These are phyloP conservation scores for Stachybotrys chlorohalonatus DNA, from an alignment of 2,329 filamentous ascomycete genomes.

Conservation along the genomic window DNA sequence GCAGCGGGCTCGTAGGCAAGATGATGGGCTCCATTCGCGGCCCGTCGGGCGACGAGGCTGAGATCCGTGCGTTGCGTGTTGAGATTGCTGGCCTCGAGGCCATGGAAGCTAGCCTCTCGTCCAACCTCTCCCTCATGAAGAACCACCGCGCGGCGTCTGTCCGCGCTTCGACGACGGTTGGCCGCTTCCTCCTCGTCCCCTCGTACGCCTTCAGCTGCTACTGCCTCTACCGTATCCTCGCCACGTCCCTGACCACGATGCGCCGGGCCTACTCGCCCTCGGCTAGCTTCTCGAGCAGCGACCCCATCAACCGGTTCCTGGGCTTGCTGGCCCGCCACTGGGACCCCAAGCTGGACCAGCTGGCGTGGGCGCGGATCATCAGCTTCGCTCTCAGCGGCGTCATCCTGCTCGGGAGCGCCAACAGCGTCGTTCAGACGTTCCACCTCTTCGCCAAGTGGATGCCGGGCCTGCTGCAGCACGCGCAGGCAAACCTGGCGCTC, in stretches of 20 bases:
- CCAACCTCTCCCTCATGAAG: conserved; percentile 55
- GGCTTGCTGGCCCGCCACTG: conserved; percentile 74
- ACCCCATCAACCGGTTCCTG: conserved; percentile 77
- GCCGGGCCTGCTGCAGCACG: conserved; percentile 61
- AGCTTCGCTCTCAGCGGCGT: conserved; percentile 76
- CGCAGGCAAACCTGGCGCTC: conserved; percentile 70
- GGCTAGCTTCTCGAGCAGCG: conserved; percentile 55
- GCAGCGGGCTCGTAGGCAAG: conserved; percentile 58
- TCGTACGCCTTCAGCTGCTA: conserved; percentile 68
- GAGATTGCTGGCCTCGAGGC: conserved; percentile 73
- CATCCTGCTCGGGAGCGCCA: conserved; percentile 74
- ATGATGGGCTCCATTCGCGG: conserved; percentile 64
- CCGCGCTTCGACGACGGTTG: conserved; percentile 57
- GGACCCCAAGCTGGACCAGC: conserved; percentile 73
- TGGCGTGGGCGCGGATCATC: conserved; percentile 76
- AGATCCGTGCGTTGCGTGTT: conserved; percentile 55
- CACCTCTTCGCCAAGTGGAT: conserved; percentile 70
- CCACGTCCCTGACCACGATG: conserved; percentile 59
- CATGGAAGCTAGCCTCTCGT: conserved; percentile 65
- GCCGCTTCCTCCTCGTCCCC: conserved; percentile 52
- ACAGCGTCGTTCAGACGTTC: conserved; percentile 77
- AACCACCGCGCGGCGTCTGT: conserved; percentile 54
- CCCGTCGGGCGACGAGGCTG: conserved; percentile 48
- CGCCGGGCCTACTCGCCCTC: conserved; percentile 38
- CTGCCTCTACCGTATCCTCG: conserved; percentile 74